phyloP scores from a whole-genome alignment of 225 moss, liverwort and hornwort species.

The Bryum argenteum region DNA sequence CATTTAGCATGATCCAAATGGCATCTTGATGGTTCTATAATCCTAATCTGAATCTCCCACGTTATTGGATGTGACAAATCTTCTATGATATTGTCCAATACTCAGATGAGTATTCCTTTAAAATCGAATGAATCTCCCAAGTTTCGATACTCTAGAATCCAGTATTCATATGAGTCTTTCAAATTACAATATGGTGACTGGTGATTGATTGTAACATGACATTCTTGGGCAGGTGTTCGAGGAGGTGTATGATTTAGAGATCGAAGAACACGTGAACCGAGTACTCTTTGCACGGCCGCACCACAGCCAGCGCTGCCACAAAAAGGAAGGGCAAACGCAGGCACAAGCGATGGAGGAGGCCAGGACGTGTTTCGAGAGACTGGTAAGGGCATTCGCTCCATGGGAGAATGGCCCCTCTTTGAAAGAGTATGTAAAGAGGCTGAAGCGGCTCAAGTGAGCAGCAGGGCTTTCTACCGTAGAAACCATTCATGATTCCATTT shows the following conservation, averaged over 20 bases:
- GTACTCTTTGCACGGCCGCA: constrained; percentile 78
- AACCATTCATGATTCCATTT: too few relatives aligned
- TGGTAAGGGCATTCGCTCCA: constrained; percentile 51
- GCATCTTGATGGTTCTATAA: too few relatives aligned
- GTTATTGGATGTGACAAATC: too few relatives aligned
- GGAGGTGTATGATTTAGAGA: constrained; percentile 85
- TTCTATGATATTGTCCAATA: too few relatives aligned
- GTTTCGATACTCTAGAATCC: too few relatives aligned
- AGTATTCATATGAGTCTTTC: too few relatives aligned
- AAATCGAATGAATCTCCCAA: too few relatives aligned
- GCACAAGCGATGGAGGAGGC: constrained; percentile 55
- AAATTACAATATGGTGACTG: neutral
- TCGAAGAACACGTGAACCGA: constrained; percentile 82
- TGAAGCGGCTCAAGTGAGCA: constrained; percentile 73
- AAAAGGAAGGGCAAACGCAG: constrained; percentile 20
- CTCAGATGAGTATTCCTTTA: too few relatives aligned
- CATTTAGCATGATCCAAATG: too few relatives aligned
- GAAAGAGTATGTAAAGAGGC: constrained; percentile 39
- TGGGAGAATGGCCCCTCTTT: constrained; percentile 76
- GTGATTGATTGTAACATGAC: neutral
- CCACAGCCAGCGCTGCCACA: constrained; percentile 24
- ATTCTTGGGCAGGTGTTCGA: constrained; percentile 63
- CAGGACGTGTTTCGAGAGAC: constrained; percentile 48
- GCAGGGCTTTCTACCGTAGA: too few relatives aligned
- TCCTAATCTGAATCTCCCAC: too few relatives aligned